Percentiles rank a stretch among this genome's conserved stretches.
These are phyloP conservation scores for Phaeosphaeriaceae sp. DNA, from an alignment of 2,329 filamentous ascomycete species.

Conservation along the genomic window DNA sequence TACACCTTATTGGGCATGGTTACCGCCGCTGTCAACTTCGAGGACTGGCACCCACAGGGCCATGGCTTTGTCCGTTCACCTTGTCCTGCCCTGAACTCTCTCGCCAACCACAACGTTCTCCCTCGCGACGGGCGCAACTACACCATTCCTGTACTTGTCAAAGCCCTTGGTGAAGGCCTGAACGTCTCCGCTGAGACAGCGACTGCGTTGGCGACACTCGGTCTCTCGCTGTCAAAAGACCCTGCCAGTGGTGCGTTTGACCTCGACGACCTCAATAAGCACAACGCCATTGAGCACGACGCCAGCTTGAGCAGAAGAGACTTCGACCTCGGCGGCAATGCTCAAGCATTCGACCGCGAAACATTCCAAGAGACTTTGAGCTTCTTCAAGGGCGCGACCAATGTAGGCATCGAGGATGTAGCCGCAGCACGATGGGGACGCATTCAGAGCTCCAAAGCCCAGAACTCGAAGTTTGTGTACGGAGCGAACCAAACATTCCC, in stretches of 20 bases:
- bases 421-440: constrained; percentile 20
- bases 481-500: constrained; percentile 13
- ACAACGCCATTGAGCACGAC: constrained; percentile 47
- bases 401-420: constrained; percentile 6
- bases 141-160: constrained; percentile 33
- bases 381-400: constrained; percentile 6
- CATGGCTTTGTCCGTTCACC: constrained; percentile 26
- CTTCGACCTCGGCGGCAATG: constrained; percentile 31
- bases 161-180: constrained; percentile 28
- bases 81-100: constrained; percentile 42
- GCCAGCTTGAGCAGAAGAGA: constrained; percentile 37
- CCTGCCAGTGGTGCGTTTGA: constrained; percentile 26
- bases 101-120: constrained; percentile 44
- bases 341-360: constrained; percentile 25
- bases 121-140: constrained; percentile 42
- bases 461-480: constrained; percentile 27
- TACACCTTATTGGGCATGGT: background rate
- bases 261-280: constrained; percentile 42
- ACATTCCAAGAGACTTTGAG: constrained; percentile 24
- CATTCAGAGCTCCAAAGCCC: constrained; percentile 15
- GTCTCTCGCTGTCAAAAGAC: constrained; percentile 12
- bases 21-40: constrained; percentile 11
- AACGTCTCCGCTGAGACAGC: constrained; percentile 43
- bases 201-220: constrained; percentile 30
- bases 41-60: constrained; percentile 22